These are phyloP conservation scores for Ceratocystis huliohia DNA, from an alignment of 2,329 filamentous ascomycete genomes.

Conservation along the genomic window DNA sequence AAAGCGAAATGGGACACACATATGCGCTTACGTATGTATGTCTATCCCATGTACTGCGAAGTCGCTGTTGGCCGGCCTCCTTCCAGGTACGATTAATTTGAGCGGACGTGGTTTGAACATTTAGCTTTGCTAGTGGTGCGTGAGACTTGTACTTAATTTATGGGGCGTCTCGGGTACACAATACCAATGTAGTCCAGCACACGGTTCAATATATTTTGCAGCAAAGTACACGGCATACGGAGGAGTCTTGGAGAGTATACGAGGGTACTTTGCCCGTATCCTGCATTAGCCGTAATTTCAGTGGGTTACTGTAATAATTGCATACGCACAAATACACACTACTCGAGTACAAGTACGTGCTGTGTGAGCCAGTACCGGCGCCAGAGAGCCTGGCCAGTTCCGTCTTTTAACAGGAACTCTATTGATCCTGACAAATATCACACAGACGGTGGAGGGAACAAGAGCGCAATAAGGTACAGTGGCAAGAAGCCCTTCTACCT, in stretches of 20 bases:
- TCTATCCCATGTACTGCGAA: not conserved
- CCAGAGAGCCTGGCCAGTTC: not conserved
- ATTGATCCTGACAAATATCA: slow-evolving; percentile 2
- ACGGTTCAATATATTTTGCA: too few relatives aligned
- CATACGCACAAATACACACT: not conserved
- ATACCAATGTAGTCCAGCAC: too few relatives aligned
- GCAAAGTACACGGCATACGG: too few relatives aligned
- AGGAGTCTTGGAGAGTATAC: too few relatives aligned
- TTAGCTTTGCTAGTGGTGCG: too few relatives aligned
- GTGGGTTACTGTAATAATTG: not conserved
- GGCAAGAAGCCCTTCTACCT: too few relatives aligned
- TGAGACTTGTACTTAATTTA: too few relatives aligned
- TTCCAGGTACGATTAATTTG: too few relatives aligned
- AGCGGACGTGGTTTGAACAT: too few relatives aligned
- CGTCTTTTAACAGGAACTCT: not conserved
- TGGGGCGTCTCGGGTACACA: too few relatives aligned
- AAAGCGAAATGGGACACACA: not conserved
- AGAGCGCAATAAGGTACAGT: not conserved
- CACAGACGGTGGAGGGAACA: not conserved
- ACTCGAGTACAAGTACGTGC: not conserved
- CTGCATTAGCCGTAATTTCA: too few relatives aligned
- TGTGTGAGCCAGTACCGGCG: not conserved
- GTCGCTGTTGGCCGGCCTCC: not conserved
- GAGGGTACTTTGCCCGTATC: too few relatives aligned
- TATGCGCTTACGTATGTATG: slow-evolving; percentile 6